Percentiles rank a stretch among this genome's conserved stretches.
phyloP scores from a whole-genome alignment of 495 filamentous ascomycete species.

The Talaromyces stipitatus region DNA sequence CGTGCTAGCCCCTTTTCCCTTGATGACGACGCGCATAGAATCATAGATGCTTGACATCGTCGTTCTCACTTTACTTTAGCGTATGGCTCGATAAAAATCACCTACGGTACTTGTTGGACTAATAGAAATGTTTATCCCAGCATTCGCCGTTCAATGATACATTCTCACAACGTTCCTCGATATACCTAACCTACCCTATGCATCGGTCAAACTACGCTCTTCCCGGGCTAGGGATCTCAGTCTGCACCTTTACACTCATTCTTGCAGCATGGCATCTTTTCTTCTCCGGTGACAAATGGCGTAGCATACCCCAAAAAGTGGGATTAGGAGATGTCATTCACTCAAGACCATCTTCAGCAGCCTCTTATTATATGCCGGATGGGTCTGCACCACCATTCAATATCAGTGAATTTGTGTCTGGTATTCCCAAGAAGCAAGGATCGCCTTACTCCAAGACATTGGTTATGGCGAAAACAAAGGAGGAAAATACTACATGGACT shows the following conservation, averaged over 20 bases:
- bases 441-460: constrained; percentile 41
- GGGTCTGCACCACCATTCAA: constrained; percentile 12
- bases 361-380: constrained; percentile 1
- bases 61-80: not conserved
- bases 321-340: constrained; percentile 27
- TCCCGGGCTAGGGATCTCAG: constrained; percentile 11
- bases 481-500: constrained; percentile 56
- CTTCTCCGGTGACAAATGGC: constrained; percentile 17
- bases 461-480: constrained; percentile 48
- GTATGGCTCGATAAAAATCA: not conserved
- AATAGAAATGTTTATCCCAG: not conserved
- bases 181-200: not conserved
- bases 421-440: constrained; percentile 33
- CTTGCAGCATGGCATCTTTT: not conserved
- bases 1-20: not conserved
- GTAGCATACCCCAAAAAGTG: constrained; percentile 24
- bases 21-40: not conserved
- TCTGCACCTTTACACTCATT: constrained; percentile 19
- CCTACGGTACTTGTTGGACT: too few relatives aligned
- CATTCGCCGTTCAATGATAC: not conserved
- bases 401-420: constrained; percentile 20
- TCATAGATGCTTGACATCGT: not conserved
- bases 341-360: constrained; percentile 1
- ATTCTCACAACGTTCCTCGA: not conserved
- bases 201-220: not conserved